A percentile compares a stretch with the other conserved stretches of the same genome.
Conservation (phyloP, 305 asterid genomes). For the Ajuga reptans region DNA sequence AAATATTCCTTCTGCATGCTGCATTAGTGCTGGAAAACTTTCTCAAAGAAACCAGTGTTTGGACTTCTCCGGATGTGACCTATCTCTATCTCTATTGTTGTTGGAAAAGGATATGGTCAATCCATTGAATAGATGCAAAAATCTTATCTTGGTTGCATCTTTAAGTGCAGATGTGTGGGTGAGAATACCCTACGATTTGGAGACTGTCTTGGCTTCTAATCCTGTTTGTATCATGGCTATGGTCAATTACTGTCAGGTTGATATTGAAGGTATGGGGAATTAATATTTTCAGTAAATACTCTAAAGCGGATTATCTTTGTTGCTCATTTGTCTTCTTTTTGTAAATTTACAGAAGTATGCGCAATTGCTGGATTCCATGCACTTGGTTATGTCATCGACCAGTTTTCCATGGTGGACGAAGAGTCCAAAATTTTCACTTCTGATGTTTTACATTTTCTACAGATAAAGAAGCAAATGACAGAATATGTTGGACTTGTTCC, state of each 20-base stretch:
- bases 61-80: constrained; percentile 63
- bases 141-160: constrained; percentile 43
- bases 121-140: constrained; percentile 31
- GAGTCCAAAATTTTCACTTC: constrained; percentile 47
- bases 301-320: not conserved
- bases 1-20: constrained; percentile 64
- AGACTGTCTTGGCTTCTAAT: constrained; percentile 30
- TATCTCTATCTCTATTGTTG: constrained; percentile 54
- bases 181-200: constrained; percentile 54
- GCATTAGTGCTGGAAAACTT: constrained; percentile 49
- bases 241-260: constrained; percentile 52
- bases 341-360: constrained; percentile 46
- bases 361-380: constrained; percentile 49
- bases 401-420: constrained; percentile 53
- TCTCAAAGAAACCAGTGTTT: constrained; percentile 55
- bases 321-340: constrained; percentile 16
- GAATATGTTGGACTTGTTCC: constrained; percentile 30
- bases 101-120: constrained; percentile 33
- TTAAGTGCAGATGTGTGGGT: constrained; percentile 79
- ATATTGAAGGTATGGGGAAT: constrained; percentile 48
- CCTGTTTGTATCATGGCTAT: constrained; percentile 64
- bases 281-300: constrained; percentile 7
- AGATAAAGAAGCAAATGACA: constrained; percentile 38
- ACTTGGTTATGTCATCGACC: constrained; percentile 48
- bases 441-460: constrained; percentile 48